phyloP scores from a whole-genome alignment of 768 basidiomycete genomes.

The Serendipita sp. region DNA sequence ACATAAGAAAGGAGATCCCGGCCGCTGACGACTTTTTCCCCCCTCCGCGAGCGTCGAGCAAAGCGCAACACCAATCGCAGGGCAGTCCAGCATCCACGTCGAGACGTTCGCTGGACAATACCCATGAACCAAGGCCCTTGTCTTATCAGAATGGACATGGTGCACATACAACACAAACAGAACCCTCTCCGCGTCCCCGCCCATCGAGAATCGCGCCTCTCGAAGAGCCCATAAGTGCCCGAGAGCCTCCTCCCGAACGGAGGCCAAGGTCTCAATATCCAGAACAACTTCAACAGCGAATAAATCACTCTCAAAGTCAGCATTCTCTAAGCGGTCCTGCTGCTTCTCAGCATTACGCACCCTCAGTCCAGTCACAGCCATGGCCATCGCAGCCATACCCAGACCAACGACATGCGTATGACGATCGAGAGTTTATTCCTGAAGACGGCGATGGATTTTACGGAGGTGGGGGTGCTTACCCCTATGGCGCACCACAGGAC shows the following conservation, averaged over 20 bases:
- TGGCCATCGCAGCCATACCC: background rate
- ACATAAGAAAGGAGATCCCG: background rate
- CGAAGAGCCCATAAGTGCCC: background rate
- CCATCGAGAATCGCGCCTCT: slow-evolving; percentile 1
- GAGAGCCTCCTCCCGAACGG: background rate
- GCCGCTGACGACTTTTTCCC: background rate
- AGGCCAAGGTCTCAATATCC: slow-evolving; percentile 1
- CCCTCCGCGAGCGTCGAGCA: background rate
- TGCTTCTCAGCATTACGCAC: too few species aligned
- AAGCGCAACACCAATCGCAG: background rate
- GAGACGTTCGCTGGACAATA: background rate
- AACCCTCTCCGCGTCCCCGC: background rate
- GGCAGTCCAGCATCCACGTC: background rate
- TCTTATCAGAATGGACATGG: background rate
- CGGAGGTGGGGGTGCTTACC: slow-evolving; percentile 3
- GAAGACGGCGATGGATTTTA: slow-evolving; percentile 12
- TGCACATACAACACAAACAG: background rate
- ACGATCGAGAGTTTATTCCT: background rate
- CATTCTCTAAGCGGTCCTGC: too few species aligned
- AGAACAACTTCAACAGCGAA: background rate
- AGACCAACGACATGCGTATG: background rate
- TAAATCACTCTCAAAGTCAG: too few species aligned
- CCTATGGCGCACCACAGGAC: background rate
- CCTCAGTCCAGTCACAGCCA: background rate
- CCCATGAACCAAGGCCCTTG: background rate